Evolutionary conservation across 2,329 filamentous ascomycete species (phyloP).

Genomic region (Pseudogymnoascus sp.): DNA sequence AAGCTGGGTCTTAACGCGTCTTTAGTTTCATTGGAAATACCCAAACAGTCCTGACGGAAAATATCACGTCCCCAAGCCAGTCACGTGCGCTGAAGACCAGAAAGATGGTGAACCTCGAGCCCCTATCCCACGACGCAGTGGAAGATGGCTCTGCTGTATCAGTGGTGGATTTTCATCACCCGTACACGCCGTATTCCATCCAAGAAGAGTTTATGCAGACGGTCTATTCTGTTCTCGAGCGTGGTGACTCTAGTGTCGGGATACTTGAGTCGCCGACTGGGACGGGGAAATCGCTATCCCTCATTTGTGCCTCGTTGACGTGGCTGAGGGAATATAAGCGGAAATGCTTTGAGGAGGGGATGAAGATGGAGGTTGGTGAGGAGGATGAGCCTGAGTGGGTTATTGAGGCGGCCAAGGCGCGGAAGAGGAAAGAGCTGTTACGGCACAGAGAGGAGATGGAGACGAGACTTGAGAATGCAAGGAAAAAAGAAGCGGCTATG

Average conservation of each 20-base stretch:
- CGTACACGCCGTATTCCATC: constrained; percentile 62
- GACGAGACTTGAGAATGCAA: constrained; percentile 46
- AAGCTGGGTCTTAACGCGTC: neutral
- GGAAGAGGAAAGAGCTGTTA: constrained; percentile 46
- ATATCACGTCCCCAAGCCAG: neutral
- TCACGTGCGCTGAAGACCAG: neutral
- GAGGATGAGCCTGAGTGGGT: constrained; percentile 64
- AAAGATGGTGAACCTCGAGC: neutral
- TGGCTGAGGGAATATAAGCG: constrained; percentile 62
- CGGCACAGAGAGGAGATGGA: constrained; percentile 53
- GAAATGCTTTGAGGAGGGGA: constrained; percentile 29
- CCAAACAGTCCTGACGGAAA: neutral
- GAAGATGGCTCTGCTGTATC: neutral
- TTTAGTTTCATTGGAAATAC: neutral
- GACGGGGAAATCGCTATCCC: constrained; percentile 62
- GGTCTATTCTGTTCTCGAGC: constrained; percentile 57
- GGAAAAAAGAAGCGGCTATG: constrained; percentile 46
- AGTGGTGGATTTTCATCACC: constrained; percentile 54
- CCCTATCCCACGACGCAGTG: neutral
- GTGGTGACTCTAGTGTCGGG: constrained; percentile 45
- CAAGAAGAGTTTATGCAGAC: constrained; percentile 64
- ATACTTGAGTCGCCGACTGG: constrained; percentile 69
- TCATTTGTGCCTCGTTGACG: constrained; percentile 64
- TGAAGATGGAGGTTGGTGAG: constrained; percentile 26
- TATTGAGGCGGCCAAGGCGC: constrained; percentile 50